Evolutionary conservation across 1,284 basidiomycete species (phyloP).

Genomic region (Trametes pubescens): DNA sequence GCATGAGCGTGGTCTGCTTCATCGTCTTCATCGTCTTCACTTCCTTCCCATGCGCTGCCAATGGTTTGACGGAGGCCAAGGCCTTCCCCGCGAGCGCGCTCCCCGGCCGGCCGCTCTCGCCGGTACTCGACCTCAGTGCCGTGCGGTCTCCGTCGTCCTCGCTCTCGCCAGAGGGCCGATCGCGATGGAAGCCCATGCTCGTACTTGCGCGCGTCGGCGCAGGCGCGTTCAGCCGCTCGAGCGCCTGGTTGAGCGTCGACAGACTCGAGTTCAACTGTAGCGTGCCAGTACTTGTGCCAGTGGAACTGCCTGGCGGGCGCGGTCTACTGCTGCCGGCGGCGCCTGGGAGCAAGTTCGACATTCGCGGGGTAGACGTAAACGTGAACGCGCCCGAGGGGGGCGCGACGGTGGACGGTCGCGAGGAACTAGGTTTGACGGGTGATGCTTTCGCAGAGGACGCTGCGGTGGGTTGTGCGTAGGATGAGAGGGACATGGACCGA

Average conservation of each 20-base stretch:
- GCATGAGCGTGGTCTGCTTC: slow-evolving; percentile 36
- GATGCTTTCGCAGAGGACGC: slow-evolving; percentile 42
- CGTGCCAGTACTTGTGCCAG: neutral
- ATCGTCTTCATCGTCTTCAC: slow-evolving; percentile 19
- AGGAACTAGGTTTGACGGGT: slow-evolving; percentile 29
- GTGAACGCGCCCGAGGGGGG: slow-evolving; percentile 13
- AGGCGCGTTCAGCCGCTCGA: slow-evolving; percentile 69
- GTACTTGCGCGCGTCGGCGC: slow-evolving; percentile 68
- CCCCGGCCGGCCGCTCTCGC: neutral
- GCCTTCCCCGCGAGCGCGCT: neutral
- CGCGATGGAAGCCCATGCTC: slow-evolving; percentile 66
- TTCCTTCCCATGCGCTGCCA: slow-evolving; percentile 9
- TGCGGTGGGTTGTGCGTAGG: slow-evolving; percentile 42
- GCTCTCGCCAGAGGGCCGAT: neutral
- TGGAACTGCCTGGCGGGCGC: neutral
- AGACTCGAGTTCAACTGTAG: slow-evolving; percentile 37
- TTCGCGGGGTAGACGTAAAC: slow-evolving; percentile 9
- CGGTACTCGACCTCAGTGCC: slow-evolving; percentile 2
- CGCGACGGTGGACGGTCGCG: slow-evolving; percentile 7
- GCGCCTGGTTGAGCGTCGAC: slow-evolving; percentile 62
- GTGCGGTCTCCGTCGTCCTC: slow-evolving; percentile 33
- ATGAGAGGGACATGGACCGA: slow-evolving; percentile 36
- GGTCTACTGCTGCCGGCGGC: neutral
- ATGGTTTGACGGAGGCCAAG: neutral
- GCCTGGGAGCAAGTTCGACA: neutral